Evolutionary conservation across 2,329 filamentous ascomycete genomes (phyloP), one percentile per base, ranked within the genome.

Genomic region (Herpotrichia juniperi): DNA sequence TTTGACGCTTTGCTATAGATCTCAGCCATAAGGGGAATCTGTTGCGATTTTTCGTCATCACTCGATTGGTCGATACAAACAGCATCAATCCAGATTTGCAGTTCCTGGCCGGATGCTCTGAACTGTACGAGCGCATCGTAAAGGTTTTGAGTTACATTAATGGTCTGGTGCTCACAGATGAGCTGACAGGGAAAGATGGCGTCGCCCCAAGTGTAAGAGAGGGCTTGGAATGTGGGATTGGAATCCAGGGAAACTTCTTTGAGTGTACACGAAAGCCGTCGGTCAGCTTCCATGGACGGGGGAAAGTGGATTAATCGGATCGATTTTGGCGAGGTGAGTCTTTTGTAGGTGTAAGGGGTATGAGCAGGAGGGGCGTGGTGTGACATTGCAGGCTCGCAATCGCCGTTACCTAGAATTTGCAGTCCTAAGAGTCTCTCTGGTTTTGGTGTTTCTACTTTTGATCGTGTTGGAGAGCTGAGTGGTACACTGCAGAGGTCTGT

Each of bases 1-100:
- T 46, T 26, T 22, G 40, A 16, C 8, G 54, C 51, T 22, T 43
- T 28, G 3, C 31, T 22, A n/a, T 57, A 57, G 10, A 57, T 51
- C 7, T 44, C 37, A 14, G 44, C 43, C 52, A 55, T 55, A 25
- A 57, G 35, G 2, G 45, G 45, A 3, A 57, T 44, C 40, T 58
- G 55, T 9, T 35, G 26, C n/a, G 37, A 46, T 22, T 50, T 49
- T 30, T 53, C 53, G 9, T 30, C 11, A n/a, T 16, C 3, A 17
- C 51, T 34, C 12, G 24, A 7, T 11, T 46, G 48, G 37, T 51
- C 28, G 11, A 51, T 53, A 22, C 35, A 53, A 19, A 53, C 35
- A n/a, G 50, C 50, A 34, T 53, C 44, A n/a, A 53, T 17, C 50
- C 50, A 53, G 9, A 53, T n/a, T 7, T 11, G 11, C 37, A 7